These are phyloP conservation scores for Drechmeria coniospora DNA, from an alignment of 2,329 filamentous ascomycete species.

Conservation along the genomic window DNA sequence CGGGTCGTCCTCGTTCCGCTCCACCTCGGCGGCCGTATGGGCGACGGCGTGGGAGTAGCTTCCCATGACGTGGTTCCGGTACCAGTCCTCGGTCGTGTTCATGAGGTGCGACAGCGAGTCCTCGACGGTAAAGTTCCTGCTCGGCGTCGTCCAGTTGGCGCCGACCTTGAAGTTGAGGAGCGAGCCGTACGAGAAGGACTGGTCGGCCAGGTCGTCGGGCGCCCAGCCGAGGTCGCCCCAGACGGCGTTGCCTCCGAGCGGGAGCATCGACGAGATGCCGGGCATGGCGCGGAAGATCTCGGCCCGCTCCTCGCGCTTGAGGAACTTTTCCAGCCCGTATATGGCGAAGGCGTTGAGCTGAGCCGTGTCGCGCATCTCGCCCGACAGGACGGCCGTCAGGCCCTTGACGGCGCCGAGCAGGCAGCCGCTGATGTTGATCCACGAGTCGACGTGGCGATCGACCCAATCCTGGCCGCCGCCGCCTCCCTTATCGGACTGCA, in stretches of 20 bases:
- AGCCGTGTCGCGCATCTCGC: constrained; percentile 96
- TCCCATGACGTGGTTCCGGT: constrained; percentile 51
- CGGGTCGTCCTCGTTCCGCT: constrained; percentile 61
- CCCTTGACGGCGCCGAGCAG: constrained; percentile 94
- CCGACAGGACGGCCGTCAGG: constrained; percentile 76
- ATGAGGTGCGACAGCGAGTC: constrained; percentile 67
- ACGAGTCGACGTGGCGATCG: constrained; percentile 74
- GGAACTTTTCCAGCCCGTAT: constrained; percentile 89
- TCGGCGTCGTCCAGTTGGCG: constrained; percentile 46
- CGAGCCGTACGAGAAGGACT: constrained; percentile 60
- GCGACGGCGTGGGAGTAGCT: constrained; percentile 86
- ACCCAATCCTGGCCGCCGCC: constrained; percentile 80
- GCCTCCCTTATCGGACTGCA: constrained; percentile 63
- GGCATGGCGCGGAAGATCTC: constrained; percentile 97
- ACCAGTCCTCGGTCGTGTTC: constrained; percentile 73
- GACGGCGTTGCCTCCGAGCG: constrained; percentile 82
- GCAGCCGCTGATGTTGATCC: constrained; percentile 97
- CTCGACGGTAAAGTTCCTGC: constrained; percentile 65
- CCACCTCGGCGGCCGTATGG: constrained; percentile 62
- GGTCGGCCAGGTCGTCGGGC: constrained; percentile 67
- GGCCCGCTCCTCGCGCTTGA: constrained; percentile 76
- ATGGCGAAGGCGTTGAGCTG: constrained; percentile 94
- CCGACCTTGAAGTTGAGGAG: constrained; percentile 68
- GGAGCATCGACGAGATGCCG: constrained; percentile 90
- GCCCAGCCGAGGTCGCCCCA: constrained; percentile 85